Base-by-base conservation (phyloP, 768 basidiomycete genomes). In the Phaffia tasmanica region DNA sequence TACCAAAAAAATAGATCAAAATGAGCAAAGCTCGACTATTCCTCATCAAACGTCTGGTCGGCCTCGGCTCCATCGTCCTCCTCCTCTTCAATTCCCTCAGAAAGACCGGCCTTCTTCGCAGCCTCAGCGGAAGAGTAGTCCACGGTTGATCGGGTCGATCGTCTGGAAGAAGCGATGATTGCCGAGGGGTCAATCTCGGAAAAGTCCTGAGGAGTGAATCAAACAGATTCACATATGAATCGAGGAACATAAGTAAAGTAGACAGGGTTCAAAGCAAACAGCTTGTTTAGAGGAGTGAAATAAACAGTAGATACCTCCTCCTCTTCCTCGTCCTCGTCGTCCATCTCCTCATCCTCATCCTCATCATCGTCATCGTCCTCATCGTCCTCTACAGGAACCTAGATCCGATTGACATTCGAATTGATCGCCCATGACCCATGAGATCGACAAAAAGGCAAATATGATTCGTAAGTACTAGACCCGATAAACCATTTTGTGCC, bases 91-190 rank as follows among this genome's bases (percentile, higher is more conserved):
- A 62, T 19, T 5, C 29, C 47, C 23, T 8, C 59, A 25, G 11
- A 29, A 46, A 27, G 25, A n/a, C 50, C 48, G 50, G 48, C 65
- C 65, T 67, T 67, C 53, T 56, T 54, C 21, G 50, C 50, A 19
- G 65, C 65, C 59, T 67, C 65, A 14, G 30, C 60, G 14, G 65
- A 67, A 27, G 65, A 51, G 58, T 67, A 67, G 54, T 67, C 60
- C 53, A 67, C 60, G 18, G 51, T 47, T 18, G 65, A 14, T 27
- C 65, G 65, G 27, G 65, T 67, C 50, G 65, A 62, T 55, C 65
- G 65, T 8, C 65, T 50, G n/a, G 59, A 62, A 18, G 65, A 62
- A 18, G 51, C 14, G 42, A 67, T 23, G 54, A 67, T 67, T 21
- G 30, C 11, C 11, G 65, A 67, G 4, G 65, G 65, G 46, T 67